Evolutionary conservation across 371 early-diverging fungal genomes (phyloP), one percentile per base, ranked within the genome.

Genomic region (Circinella minor): DNA sequence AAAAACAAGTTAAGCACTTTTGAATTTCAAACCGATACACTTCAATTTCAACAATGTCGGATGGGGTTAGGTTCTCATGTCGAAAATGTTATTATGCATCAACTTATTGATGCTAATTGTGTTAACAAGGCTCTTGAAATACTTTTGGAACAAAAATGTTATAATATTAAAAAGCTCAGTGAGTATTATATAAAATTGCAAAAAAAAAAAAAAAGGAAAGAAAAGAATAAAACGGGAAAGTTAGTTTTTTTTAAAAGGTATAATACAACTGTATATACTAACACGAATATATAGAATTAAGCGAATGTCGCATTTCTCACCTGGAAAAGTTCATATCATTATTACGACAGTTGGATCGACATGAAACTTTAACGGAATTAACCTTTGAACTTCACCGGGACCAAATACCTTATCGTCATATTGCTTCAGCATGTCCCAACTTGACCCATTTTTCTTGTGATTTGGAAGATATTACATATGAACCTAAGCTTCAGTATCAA

Each of bases 341-440:
- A 18, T 34, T 57, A 57, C 11, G 5, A 11, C 20, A 57, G 14
- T 18, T 57, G n/a, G 51, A n/a, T 51, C 27, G 14, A 18, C 57
- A 11, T 9, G 43, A 6, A 34, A 2, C 57, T 57, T 57, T 57
- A 34, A 57, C 27, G 14, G 57, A 74, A 67, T 62, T 74, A 63
- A 54, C 74, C 67, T 64, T 69, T 66, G 46, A 67, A 66, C 27
- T 67, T 43, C 36, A 70, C 57, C 61, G 69, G 47, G 20, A 69
- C 70, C 46, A 69, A 70, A 55, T 74, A 63, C 38, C 66, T 55
- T 39, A 59, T 59, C 9, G 69, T 66, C 63, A 63, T 34, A 63
- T 63, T 46, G n/a, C 46, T 1, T 37, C 63, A 18, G 43, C 47
- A 4, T 63, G 63, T 47, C 63, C 63, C 15, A 63, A 63, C 1